Conservation (phyloP, 208 protist species). For the Lotmaria passim region DNA sequence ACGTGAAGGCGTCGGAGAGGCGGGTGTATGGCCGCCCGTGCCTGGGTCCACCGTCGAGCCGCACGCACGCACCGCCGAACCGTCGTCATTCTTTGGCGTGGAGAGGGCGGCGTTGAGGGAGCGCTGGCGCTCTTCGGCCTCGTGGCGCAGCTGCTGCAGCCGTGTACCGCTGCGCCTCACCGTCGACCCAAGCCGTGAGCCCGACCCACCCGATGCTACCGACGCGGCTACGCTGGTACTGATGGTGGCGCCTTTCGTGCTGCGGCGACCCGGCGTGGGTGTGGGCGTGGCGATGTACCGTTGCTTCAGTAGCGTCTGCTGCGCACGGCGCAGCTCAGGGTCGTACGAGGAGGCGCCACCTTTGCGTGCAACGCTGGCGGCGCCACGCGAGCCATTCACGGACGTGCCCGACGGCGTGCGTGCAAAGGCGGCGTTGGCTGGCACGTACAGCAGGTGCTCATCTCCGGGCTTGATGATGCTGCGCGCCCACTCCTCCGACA, state of each 20-base stretch:
- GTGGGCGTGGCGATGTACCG: conserved; percentile 25
- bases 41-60: not conserved
- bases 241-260: conserved; percentile 8
- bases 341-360: conserved; percentile 19
- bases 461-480: conserved; percentile 78
- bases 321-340: conserved; percentile 31
- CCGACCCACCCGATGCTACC: conserved; percentile 12
- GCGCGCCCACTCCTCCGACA: conserved; percentile 81
- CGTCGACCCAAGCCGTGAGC: conserved; percentile 23
- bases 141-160: conserved; percentile 15
- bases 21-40: not conserved
- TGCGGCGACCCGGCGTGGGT: conserved; percentile 21
- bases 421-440: conserved; percentile 8
- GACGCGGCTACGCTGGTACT: conserved; percentile 9
- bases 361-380: conserved; percentile 3
- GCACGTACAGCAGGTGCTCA: conserved; percentile 71
- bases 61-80: conserved; percentile 1
- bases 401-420: conserved; percentile 13
- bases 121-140: conserved; percentile 19
- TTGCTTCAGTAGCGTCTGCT: conserved; percentile 29
- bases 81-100: conserved; percentile 20
- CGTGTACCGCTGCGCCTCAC: conserved; percentile 28
- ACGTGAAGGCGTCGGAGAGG: conserved; percentile 30
- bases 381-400: conserved; percentile 20
- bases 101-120: conserved; percentile 16